These are phyloP conservation scores for Gremmenia infestans DNA, from an alignment of 2,329 filamentous ascomycete genomes.

Conservation along the genomic window DNA sequence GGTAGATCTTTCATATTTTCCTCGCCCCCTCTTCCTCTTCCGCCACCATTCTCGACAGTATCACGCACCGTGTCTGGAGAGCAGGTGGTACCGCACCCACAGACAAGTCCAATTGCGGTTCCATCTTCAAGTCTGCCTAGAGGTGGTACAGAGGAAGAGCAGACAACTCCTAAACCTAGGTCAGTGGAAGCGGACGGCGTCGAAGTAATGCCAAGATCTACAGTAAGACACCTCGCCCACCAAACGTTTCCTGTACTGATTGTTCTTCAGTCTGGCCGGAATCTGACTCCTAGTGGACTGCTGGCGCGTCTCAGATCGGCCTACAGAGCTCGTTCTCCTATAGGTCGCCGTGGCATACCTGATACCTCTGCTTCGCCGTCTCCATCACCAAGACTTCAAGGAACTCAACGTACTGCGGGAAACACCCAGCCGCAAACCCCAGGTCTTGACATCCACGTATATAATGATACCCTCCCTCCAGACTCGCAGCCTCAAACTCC, in stretches of 20 bases:
- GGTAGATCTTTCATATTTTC: slow-evolving; percentile 10
- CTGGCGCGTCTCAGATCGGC: slow-evolving; percentile 11
- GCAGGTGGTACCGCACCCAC: background rate
- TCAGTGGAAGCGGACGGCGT: background rate
- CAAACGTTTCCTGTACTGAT: background rate
- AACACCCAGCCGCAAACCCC: slow-evolving; percentile 20
- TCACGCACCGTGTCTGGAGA: slow-evolving; percentile 19
- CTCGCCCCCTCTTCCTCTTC: slow-evolving; percentile 19
- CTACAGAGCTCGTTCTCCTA: slow-evolving; percentile 16
- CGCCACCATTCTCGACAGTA: slow-evolving; percentile 29
- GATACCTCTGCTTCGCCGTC: slow-evolving; percentile 12
- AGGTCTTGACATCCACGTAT: slow-evolving; percentile 35
- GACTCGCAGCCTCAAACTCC: slow-evolving; percentile 47
- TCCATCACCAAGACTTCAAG: background rate
- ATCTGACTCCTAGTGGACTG: slow-evolving; percentile 3
- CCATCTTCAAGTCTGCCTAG: slow-evolving; percentile 11
- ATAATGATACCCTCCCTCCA: slow-evolving; percentile 42
- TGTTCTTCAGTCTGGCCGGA: slow-evolving; percentile 6
- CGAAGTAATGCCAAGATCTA: slow-evolving; percentile 3
- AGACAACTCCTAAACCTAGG: background rate
- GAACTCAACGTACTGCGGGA: background rate
- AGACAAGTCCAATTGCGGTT: background rate
- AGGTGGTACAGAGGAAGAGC: slow-evolving; percentile 1
- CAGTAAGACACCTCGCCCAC: slow-evolving; percentile 3
- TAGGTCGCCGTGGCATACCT: slow-evolving; percentile 8